Percentiles rank a stretch among this genome's conserved stretches.
Conservation (phyloP, 768 basidiomycete species). For the Lentinula sp. region DNA sequence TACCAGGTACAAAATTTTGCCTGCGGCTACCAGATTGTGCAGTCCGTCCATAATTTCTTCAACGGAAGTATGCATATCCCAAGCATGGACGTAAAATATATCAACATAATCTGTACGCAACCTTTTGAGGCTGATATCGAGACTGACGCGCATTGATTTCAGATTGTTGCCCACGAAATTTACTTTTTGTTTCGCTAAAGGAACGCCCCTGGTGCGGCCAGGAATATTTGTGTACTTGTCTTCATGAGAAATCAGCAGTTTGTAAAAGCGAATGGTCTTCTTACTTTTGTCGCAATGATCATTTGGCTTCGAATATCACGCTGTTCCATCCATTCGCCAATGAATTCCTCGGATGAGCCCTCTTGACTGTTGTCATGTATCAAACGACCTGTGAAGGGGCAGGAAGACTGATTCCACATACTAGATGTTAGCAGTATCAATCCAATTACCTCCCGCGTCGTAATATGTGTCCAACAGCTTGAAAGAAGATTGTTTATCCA, state of each 20-base stretch:
- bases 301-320: slow-evolving; percentile 41
- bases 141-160: slow-evolving; percentile 28
- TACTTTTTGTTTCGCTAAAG: slow-evolving; percentile 23
- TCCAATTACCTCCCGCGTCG: slow-evolving; percentile 41
- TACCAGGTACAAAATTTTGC: slow-evolving; percentile 37
- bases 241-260: background rate
- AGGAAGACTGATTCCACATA: slow-evolving; percentile 6
- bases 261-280: background rate
- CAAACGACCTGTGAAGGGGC: background rate
- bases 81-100: slow-evolving; percentile 38
- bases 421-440: slow-evolving; percentile 45
- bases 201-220: slow-evolving; percentile 21
- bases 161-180: slow-evolving; percentile 41
- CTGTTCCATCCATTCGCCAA: slow-evolving; percentile 48
- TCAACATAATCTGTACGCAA: slow-evolving; percentile 38
- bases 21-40: slow-evolving; percentile 34
- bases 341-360: slow-evolving; percentile 45
- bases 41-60: slow-evolving; percentile 42
- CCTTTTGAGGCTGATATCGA: slow-evolving; percentile 32
- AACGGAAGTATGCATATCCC: slow-evolving; percentile 40
- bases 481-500: slow-evolving; percentile 37
- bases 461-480: slow-evolving; percentile 39
- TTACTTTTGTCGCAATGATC: slow-evolving; percentile 41
- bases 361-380: slow-evolving; percentile 33
- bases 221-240: slow-evolving; percentile 6